Percentiles rank a stretch among this genome's conserved stretches.
Evolutionary conservation across 148 eudicot genomes (phyloP).

Genomic region (Limonium bicolor): DNA sequence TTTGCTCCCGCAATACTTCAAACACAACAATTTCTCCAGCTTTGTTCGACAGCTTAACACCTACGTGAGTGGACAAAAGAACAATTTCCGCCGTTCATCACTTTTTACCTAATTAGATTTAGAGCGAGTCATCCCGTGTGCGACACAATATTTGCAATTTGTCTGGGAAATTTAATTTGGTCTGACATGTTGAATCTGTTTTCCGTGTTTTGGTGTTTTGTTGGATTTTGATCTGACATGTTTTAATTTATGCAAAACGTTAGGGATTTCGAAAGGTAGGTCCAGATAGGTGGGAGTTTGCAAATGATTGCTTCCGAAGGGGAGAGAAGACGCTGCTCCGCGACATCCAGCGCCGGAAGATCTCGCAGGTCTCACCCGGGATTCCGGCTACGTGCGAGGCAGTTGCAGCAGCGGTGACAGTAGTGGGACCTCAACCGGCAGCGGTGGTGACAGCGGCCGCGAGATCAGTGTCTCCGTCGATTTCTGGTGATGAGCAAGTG

Average conservation of each 20-base stretch:
- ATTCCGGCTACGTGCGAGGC: not conserved
- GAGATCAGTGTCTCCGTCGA: constrained; percentile 22
- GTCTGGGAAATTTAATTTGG: not conserved
- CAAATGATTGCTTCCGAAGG: constrained; percentile 55
- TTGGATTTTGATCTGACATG: not conserved
- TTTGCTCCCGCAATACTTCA: constrained; percentile 68
- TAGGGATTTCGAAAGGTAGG: constrained; percentile 55
- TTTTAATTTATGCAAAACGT: too few species aligned
- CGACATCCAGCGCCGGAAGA: constrained; percentile 73
- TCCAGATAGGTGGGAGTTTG: constrained; percentile 81
- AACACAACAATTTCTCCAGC: constrained; percentile 87
- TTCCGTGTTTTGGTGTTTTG: not conserved
- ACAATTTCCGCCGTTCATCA: not conserved
- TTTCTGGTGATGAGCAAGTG: constrained; percentile 62
- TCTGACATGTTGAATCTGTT: not conserved
- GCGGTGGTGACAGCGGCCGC: constrained; percentile 16
- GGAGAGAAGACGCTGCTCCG: constrained; percentile 47
- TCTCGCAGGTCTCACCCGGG: constrained; percentile 12
- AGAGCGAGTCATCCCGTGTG: too few species aligned
- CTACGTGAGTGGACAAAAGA: constrained; percentile 55
- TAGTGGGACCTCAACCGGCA: constrained; percentile 10
- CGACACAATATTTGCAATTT: too few species aligned
- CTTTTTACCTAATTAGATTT: not conserved
- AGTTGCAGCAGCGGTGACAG: not conserved
- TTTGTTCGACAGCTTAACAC: constrained; percentile 86